These are phyloP conservation scores for Fusarium sacchari DNA, from an alignment of 2,329 filamentous ascomycete genomes.

Conservation along the genomic window DNA sequence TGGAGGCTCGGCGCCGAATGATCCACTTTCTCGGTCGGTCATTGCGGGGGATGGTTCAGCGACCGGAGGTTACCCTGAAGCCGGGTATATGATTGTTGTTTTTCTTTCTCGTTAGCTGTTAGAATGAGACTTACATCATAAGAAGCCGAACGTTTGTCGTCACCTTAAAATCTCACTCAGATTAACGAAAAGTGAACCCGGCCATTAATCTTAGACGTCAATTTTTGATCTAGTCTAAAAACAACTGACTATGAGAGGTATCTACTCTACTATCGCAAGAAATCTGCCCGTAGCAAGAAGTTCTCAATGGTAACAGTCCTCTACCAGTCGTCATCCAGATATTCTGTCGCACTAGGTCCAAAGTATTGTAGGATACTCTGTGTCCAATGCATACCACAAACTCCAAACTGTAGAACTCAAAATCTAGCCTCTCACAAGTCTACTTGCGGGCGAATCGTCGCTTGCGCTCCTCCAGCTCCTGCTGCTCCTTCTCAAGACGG, in stretches of 20 bases:
- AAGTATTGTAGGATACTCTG: background rate
- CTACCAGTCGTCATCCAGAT: background rate
- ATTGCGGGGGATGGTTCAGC: background rate
- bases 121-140: background rate
- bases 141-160: background rate
- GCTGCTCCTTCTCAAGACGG: background rate
- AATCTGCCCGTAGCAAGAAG: background rate
- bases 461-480: background rate
- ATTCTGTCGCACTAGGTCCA: background rate
- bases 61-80: conserved; percentile 14
- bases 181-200: accelerated
- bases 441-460: background rate
- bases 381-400: background rate
- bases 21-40: conserved; percentile 11
- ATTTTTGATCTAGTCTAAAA: background rate
- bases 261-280: background rate
- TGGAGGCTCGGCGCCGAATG: conserved; percentile 3
- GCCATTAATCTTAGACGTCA: background rate
- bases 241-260: background rate
- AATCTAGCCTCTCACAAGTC: background rate
- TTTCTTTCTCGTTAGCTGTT: background rate
- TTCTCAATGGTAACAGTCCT: background rate
- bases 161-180: accelerated
- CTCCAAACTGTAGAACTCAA: background rate
- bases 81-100: too few relatives aligned